Base-by-base conservation (phyloP, 1,139 yeast genomes). In the Sugiyamaella xylanicola region DNA sequence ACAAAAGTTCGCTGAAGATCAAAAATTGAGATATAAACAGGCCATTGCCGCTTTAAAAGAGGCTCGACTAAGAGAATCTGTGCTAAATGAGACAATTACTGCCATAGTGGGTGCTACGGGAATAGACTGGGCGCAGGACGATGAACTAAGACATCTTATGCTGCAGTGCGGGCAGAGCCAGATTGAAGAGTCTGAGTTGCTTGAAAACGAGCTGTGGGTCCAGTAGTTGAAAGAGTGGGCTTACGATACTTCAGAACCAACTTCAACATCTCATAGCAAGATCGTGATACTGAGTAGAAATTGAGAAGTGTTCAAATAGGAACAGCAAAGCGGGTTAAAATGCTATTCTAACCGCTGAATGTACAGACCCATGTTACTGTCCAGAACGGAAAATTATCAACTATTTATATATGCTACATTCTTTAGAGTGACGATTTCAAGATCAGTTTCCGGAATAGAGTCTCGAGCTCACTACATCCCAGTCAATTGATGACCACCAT, bases 401-500 rank as follows among this genome's bases (percentile, higher is more conserved):
- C 48, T 50, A 50, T 50, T 42, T 50, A 50, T 48, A 50, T 25
- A 41, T n/a, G 15, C 21, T 37, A 8, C 35, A n/a, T 25, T 16
- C 4, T 32, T 4, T 7, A 4, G 13, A 4, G 37, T 4, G 15
- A 32, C 17, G 32, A 3, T 5, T 9, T 5, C 9, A 5, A 4
- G 22, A 22, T 36, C 32, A 55, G 21, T 42, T 39, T 42, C 48
- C 29, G 17, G 52, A 35, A 25, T 58, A 60, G 44, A 60, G 46
- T 32, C 67, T 56, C 11, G 63, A 55, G 56, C 64, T 70, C 35
- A 92, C 82, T 53, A 87, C 92, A 58, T 85, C 82, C 99, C 99
- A 93, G 73, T 93, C 84, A 63, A 92, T 81, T 63, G 89, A 80
- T 52, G 85, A 79, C 86, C 96, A 86, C 68, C 87, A 82, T 56